A percentile compares a stretch with the other conserved stretches of the same genome.
Conservation (phyloP, 2,329 filamentous ascomycete species). For the Nemania bipapillata region DNA sequence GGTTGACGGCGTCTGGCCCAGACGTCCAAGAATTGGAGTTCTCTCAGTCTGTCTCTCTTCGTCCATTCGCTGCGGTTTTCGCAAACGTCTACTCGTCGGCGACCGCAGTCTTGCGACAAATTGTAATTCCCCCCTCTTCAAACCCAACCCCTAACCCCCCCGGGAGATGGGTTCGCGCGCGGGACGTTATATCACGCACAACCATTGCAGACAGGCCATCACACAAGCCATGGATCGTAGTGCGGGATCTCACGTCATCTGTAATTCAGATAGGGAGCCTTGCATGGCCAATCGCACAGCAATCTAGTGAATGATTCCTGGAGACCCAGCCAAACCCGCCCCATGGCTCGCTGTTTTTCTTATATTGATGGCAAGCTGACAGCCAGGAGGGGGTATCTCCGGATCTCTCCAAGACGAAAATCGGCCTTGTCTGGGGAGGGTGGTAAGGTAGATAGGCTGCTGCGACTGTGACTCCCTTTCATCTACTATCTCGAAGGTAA, state of each 20-base stretch:
- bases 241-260: constrained; percentile 33
- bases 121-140: no score
- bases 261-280: constrained; percentile 19
- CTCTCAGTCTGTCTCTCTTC: no score
- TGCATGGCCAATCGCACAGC: constrained; percentile 22
- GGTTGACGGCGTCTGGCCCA: neutral
- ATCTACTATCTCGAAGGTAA: no score
- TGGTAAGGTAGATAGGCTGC: no score
- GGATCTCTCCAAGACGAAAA: neutral
- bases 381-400: neutral
- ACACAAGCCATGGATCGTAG: constrained; percentile 15
- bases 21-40: neutral
- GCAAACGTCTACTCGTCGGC: constrained; percentile 4
- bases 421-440: no score
- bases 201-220: neutral
- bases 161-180: constrained; percentile 8
- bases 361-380: neutral
- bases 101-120: constrained; percentile 12
- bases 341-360: neutral
- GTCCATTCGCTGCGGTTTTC: neutral
- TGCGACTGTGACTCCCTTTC: no score
- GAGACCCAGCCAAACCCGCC: neutral
- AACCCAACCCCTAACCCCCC: no score
- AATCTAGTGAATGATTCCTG: constrained; percentile 22
- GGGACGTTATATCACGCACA: constrained; percentile 12